Percentiles rank a stretch among this genome's conserved stretches.
Conservation (phyloP, 495 filamentous ascomycete species). For the Podospora fimiseda region DNA sequence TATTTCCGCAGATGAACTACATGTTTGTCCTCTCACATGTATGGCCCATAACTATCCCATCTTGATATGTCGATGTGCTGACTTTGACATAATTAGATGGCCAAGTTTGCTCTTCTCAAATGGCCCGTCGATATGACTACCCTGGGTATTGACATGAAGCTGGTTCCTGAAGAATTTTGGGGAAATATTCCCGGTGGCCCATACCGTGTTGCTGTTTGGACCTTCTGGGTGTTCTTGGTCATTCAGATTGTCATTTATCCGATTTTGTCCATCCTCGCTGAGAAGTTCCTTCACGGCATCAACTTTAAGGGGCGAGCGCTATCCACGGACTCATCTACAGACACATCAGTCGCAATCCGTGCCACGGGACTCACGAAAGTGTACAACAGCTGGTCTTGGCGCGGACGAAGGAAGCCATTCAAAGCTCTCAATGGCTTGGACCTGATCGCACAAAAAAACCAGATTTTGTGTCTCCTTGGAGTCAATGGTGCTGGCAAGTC, state of each 20-base stretch:
- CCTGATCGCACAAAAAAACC: constrained; percentile 56
- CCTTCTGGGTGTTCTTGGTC: constrained; percentile 56
- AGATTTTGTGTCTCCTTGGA: constrained; percentile 71
- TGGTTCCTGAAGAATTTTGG: constrained; percentile 44
- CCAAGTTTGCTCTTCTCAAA: constrained; percentile 5
- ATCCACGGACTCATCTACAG: constrained; percentile 15
- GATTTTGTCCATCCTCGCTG: constrained; percentile 58
- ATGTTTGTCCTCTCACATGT: constrained; percentile 13
- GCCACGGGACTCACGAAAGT: constrained; percentile 61
- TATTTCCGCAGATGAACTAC: constrained; percentile 21
- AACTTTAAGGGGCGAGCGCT: constrained; percentile 52
- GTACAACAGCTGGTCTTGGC: constrained; percentile 63
- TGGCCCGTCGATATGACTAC: constrained; percentile 2
- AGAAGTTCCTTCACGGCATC: constrained; percentile 63
- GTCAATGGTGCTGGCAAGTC: constrained; percentile 80
- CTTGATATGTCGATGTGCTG: neutral
- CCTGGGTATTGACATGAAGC: constrained; percentile 26
- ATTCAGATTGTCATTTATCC: constrained; percentile 67
- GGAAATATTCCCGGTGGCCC: constrained; percentile 27
- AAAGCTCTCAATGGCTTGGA: constrained; percentile 61
- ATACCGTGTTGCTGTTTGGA: constrained; percentile 32
- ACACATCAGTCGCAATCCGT: constrained; percentile 36
- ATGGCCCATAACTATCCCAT: neutral
- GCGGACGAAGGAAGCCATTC: constrained; percentile 49
- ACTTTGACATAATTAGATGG: constrained; percentile 6